Evolutionary conservation across 2,329 filamentous ascomycete genomes (phyloP).

Genomic region (Fusarium devonianum): DNA sequence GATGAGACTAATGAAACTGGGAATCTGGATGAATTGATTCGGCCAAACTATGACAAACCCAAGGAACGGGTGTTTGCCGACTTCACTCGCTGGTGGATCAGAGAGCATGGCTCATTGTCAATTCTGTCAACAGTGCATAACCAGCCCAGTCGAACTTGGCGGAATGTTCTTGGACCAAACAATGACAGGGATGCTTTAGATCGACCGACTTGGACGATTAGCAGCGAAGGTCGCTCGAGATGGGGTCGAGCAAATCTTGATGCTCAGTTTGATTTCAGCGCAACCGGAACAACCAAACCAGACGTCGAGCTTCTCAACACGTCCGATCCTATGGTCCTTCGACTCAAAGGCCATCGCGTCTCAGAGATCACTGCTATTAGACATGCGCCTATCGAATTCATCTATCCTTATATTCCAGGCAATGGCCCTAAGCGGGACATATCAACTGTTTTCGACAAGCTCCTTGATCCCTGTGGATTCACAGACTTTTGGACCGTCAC

Average conservation of each 20-base stretch:
- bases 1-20: conserved; percentile 18
- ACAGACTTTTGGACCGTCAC: conserved; percentile 17
- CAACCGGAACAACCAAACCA: conserved; percentile 6
- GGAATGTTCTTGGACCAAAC: not conserved
- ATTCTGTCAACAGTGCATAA: conserved; percentile 23
- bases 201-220: conserved; percentile 21
- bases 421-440: not conserved
- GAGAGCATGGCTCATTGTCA: conserved; percentile 10
- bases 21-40: conserved; percentile 15
- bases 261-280: conserved; percentile 16
- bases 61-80: conserved; percentile 25
- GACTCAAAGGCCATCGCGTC: conserved; percentile 4
- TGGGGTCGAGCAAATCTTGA: conserved; percentile 16
- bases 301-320: conserved; percentile 6
- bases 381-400: conserved; percentile 10
- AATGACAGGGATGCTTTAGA: rapidly evolving
- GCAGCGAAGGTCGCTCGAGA: conserved; percentile 15
- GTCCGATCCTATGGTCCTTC: not conserved
- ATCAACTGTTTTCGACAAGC: conserved; percentile 7
- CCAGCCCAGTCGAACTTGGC: conserved; percentile 24
- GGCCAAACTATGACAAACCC: conserved; percentile 27
- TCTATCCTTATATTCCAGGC: conserved; percentile 10
- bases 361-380: conserved; percentile 12
- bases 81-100: conserved; percentile 32
- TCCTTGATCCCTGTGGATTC: conserved; percentile 24